Evolutionary conservation across 768 basidiomycete species (phyloP).

Genomic region (Dentipellis fragilis): DNA sequence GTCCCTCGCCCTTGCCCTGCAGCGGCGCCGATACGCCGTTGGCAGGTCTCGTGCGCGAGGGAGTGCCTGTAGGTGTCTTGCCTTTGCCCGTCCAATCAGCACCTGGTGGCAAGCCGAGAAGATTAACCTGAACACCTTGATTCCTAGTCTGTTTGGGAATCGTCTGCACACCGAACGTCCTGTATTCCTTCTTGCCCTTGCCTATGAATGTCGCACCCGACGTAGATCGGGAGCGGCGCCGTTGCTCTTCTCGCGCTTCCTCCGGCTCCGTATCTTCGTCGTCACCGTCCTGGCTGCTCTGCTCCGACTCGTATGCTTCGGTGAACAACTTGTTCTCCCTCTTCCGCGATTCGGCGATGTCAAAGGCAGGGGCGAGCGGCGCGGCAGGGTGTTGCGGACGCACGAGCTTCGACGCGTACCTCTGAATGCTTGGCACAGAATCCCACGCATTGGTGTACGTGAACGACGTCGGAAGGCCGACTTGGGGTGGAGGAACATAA

Average conservation of each 20-base stretch:
- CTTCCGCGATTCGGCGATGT: conserved; percentile 26
- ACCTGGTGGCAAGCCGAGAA: conserved; percentile 11
- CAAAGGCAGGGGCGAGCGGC: conserved; percentile 41
- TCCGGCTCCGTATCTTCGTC: conserved; percentile 46
- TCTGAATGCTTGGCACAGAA: conserved; percentile 64
- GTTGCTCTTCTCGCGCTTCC: conserved; percentile 20
- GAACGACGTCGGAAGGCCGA: conserved; percentile 46
- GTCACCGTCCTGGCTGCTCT: conserved; percentile 72
- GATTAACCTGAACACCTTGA: conserved; percentile 50
- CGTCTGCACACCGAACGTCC: conserved; percentile 65
- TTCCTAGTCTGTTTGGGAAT: conserved; percentile 39
- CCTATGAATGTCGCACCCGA: conserved; percentile 24
- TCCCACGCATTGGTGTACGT: conserved; percentile 84
- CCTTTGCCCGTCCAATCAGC: conserved; percentile 11
- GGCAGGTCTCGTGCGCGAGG: conserved; percentile 2
- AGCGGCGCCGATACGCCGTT: not conserved
- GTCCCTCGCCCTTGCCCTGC: not conserved
- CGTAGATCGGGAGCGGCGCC: conserved; percentile 19
- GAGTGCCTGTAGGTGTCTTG: conserved; percentile 4
- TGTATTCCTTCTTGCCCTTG: conserved; percentile 44
- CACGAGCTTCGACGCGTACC: conserved; percentile 55
- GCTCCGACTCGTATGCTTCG: conserved; percentile 51
- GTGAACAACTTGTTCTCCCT: conserved; percentile 25
- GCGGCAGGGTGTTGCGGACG: conserved; percentile 33
- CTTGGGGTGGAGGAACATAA: conserved; percentile 22